phyloP scores from a whole-genome alignment of 257 asterid genomes.

The Anisodus tanguticus region DNA sequence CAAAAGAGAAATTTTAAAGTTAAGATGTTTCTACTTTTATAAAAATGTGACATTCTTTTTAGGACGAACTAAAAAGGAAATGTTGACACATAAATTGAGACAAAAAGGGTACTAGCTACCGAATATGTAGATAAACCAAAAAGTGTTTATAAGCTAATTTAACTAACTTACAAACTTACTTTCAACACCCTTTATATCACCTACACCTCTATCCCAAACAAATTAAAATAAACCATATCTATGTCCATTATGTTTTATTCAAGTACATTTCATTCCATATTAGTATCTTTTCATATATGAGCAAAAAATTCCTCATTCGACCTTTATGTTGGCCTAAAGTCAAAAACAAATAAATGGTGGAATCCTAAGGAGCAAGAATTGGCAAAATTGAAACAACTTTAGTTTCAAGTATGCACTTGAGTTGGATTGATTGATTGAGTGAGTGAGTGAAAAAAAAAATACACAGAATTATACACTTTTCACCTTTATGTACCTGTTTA shows the following conservation, averaged over 20 bases:
- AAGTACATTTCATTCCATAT: no score
- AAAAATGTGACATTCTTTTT: no score
- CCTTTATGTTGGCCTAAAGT: neutral
- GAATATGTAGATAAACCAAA: no score
- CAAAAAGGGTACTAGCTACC: no score
- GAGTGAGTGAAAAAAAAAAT: neutral
- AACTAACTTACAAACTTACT: neutral
- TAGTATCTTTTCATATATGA: neutral
- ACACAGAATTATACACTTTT: neutral
- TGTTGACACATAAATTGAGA: no score
- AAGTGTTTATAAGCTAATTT: neutral
- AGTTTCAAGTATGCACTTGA: slow-evolving; percentile 13
- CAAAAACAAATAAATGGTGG: neutral
- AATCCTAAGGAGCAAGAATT: neutral
- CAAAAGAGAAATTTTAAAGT: no score
- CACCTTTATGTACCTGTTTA: neutral
- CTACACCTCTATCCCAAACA: no score
- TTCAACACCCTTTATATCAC: neutral
- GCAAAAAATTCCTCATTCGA: neutral
- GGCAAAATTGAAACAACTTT: neutral
- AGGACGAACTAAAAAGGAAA: no score
- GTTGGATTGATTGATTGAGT: neutral
- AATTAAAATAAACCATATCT: neutral
- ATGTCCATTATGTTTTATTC: no score
- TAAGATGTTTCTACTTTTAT: no score